Percentiles rank a stretch among this genome's conserved stretches.
Conservation (phyloP, 179 eudicot genomes). For the Carnegiea gigantea region DNA sequence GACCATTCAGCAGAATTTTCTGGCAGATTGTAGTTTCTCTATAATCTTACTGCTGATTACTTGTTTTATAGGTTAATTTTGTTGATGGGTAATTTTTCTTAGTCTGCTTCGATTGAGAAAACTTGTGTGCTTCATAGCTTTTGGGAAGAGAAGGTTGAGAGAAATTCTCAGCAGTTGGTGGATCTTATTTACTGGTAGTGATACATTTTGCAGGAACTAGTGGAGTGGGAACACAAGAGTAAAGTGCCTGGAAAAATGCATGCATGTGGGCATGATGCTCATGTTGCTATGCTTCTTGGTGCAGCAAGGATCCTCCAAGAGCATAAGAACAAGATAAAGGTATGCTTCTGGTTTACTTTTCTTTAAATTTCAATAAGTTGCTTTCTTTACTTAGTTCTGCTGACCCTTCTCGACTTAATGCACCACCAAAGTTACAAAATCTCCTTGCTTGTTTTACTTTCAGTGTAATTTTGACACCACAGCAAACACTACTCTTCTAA, state of each 20-base stretch:
- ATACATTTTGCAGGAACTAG: constrained; percentile 62
- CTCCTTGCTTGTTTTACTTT: not conserved
- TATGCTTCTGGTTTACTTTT: constrained; percentile 25
- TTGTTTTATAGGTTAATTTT: not conserved
- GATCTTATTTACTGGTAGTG: constrained; percentile 4
- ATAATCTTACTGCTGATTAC: not conserved
- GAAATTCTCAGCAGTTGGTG: not conserved
- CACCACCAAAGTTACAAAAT: not conserved
- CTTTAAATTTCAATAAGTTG: not conserved
- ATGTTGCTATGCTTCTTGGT: constrained; percentile 97
- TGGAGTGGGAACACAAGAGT: constrained; percentile 99
- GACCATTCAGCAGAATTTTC: not conserved
- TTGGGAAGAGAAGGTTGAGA: not conserved
- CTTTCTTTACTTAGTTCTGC: not conserved
- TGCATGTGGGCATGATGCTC: constrained; percentile 98
- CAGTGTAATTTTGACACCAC: not conserved
- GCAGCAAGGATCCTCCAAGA: constrained; percentile 95
- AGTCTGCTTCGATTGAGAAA: not conserved
- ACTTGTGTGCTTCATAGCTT: not conserved
- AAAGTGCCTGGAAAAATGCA: constrained; percentile 92
- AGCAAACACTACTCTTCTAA: not conserved
- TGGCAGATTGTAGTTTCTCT: not conserved
- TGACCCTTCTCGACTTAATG: not conserved
- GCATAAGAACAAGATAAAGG: constrained; percentile 57
- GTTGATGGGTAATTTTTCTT: not conserved